These are phyloP conservation scores for Teratosphaeria pseudoeucalypti DNA, from an alignment of 2,329 filamentous ascomycete species.

Conservation along the genomic window DNA sequence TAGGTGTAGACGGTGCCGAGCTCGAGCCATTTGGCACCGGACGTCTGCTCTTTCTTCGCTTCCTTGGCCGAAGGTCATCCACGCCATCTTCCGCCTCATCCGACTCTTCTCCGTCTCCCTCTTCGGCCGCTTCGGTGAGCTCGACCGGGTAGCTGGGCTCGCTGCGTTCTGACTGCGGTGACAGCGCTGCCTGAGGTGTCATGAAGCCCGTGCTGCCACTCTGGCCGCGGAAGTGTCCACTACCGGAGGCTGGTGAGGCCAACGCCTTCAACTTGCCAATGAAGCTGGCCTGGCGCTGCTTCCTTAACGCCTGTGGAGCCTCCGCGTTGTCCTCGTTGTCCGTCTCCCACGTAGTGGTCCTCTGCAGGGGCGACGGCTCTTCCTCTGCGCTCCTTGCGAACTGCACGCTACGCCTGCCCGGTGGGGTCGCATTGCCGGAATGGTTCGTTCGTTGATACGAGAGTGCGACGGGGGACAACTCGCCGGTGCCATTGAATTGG, in stretches of 20 bases:
- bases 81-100: conserved; percentile 34
- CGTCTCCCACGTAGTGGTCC: conserved; percentile 18
- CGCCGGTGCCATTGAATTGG: neutral
- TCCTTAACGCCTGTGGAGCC: conserved; percentile 7
- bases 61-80: conserved; percentile 46
- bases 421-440: conserved; percentile 12
- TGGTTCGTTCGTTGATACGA: conserved; percentile 2
- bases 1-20: conserved; percentile 59
- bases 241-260: conserved; percentile 11
- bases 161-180: conserved; percentile 23
- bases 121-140: conserved; percentile 65
- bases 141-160: conserved; percentile 36
- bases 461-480: neutral
- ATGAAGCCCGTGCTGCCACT: conserved; percentile 12
- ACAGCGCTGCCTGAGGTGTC: conserved; percentile 16
- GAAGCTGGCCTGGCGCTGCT: conserved; percentile 17
- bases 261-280: conserved; percentile 22
- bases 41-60: conserved; percentile 53
- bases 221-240: conserved; percentile 5
- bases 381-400: conserved; percentile 15
- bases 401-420: conserved; percentile 18
- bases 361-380: conserved; percentile 13
- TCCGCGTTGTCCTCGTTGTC: conserved; percentile 10
- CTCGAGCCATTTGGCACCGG: conserved; percentile 46
- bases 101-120: conserved; percentile 59